Base-by-base conservation (phyloP, 805 yeast species). In the Priceomyces carsonii region DNA sequence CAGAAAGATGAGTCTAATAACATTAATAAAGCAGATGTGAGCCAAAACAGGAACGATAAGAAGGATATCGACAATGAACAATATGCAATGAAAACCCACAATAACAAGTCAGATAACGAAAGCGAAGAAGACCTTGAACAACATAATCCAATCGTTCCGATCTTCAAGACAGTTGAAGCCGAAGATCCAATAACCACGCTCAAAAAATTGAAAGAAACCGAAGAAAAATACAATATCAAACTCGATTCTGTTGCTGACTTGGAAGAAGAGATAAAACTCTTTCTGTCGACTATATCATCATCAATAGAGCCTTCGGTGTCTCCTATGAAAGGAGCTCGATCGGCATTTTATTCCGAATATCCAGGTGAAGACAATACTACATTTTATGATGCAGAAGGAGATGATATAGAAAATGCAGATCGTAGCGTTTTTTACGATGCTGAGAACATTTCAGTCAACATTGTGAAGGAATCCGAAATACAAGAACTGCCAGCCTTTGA, bases 131-230 rank as follows among this genome's bases (percentile, higher is more conserved):
- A 21, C 24, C 10, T 9, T 9, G 24, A 35, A 17, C 39, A 33
- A 14, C 26, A 33, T 8, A 38, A 26, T 17, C 24, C 21, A 3
- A 23, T 23, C 4, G 32, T 45, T 4, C 66, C 66, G 2, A 27
- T 50, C 3, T 61, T 61, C 46, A 53, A 36, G 37, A 53, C 66
- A 1, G 41, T 61, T 5, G 32, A 45, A 26, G 46, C 43, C 14
- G 64, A 61, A 40, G 44, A 45, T 9, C 61, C 63, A 8, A 51
- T 55, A 32, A 46, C 29, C 0, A 45, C 47, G 3, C 38, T 61
- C 13, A 26, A 35, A 10, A 44, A 52, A 21, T 47, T 59, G 18
- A 44, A 40, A 33, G 54, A 48, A 19, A 49, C 52, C 1, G 64
- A 58, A 32, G 29, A 34, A 8, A 59, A 49, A 32, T 60, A 42